Evolutionary conservation across 208 protist genomes (phyloP).

Genomic region (Acanthamoeba royreba): DNA sequence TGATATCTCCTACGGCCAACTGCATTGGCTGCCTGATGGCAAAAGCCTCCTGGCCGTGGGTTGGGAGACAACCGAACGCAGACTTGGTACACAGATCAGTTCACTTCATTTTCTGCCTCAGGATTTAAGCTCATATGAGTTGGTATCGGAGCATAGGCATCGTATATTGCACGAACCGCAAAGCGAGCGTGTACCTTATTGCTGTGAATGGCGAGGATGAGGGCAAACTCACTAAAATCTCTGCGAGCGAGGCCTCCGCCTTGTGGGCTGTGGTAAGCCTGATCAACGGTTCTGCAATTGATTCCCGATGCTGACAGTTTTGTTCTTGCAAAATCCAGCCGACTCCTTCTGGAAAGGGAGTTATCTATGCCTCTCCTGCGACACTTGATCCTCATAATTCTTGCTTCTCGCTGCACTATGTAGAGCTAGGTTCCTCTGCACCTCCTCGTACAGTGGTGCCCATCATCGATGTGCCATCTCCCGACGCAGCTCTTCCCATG

Average conservation of each 20-base stretch:
- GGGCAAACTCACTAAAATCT: not conserved
- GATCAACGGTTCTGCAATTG: no score
- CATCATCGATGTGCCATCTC: not conserved
- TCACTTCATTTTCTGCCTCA: no score
- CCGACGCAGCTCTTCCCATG: not conserved
- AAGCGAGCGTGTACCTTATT: not conserved
- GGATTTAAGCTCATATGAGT: no score
- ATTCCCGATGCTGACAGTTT: no score
- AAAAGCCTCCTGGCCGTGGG: not conserved
- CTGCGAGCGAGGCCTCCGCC: not conserved
- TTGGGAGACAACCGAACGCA: not conserved
- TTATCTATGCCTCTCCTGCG: not conserved
- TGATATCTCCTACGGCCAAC: not conserved
- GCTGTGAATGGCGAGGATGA: not conserved
- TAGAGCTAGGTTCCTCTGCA: not conserved
- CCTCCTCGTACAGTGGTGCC: not conserved
- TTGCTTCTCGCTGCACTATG: not conserved
- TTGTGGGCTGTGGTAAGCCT: not conserved
- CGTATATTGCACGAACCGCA: not conserved
- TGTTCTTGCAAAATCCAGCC: no score
- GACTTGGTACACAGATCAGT: not conserved
- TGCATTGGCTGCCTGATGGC: not conserved
- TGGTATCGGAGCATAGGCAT: not conserved
- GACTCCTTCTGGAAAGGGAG: not conserved
- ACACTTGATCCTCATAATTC: not conserved